Evolutionary conservation across 441 rosid genomes (phyloP).

Genomic region (Metrosideros polymorpha): DNA sequence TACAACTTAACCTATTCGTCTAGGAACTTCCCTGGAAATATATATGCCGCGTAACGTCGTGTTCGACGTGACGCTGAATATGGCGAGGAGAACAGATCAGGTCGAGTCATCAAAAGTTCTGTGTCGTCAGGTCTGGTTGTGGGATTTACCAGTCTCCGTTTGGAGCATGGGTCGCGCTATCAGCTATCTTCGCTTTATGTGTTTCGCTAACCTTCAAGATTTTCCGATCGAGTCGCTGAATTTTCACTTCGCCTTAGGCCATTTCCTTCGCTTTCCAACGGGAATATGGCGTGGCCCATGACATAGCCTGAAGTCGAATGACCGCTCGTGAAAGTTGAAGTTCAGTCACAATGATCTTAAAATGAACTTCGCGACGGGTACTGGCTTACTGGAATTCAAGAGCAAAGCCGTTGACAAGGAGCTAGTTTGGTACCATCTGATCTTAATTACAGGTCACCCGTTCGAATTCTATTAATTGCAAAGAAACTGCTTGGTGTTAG

Average conservation of each 20-base stretch:
- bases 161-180: too few relatives aligned
- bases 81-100: background rate
- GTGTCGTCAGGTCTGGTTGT: background rate
- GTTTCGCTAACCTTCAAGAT: background rate
- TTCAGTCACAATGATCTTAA: background rate
- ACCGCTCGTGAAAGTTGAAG: background rate
- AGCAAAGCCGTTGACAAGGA: background rate
- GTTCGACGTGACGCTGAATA: background rate
- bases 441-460: background rate
- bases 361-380: background rate
- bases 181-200: too few relatives aligned
- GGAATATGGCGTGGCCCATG: background rate
- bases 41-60: rapidly evolving
- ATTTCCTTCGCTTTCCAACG: background rate
- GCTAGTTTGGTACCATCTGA: rapidly evolving
- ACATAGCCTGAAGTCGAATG: background rate
- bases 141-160: background rate
- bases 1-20: background rate
- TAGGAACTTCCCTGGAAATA: background rate
- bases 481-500: background rate
- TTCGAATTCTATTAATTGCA: background rate
- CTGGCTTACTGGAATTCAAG: background rate
- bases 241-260: background rate
- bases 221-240: background rate
- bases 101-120: background rate